Evolutionary conservation across 108 stramenopile genomes (phyloP), one percentile per base, ranked within the genome.

Genomic region (Conticribra weissflogii): DNA sequence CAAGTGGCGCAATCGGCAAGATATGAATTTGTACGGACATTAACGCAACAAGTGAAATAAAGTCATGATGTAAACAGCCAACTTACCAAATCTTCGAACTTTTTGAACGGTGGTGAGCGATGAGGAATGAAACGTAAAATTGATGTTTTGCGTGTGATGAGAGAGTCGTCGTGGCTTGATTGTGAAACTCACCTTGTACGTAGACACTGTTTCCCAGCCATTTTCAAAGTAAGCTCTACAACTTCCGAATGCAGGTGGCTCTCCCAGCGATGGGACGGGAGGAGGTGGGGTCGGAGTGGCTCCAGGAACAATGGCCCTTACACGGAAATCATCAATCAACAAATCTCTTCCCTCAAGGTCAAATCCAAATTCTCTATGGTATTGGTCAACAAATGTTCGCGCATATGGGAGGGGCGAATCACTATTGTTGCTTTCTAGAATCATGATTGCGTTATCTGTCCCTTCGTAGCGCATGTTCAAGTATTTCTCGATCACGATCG

Each of bases 401-500:
- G 79, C 91, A 63, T 88, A 89, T 31, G 88, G 83, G 5, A 84
- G 52, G 53, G 65, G 3, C 15, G 21, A 23, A 29, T 64, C 54
- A 28, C 41, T 49, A 56, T 52, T 60, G 23, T 22, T 46, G 14
- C 32, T 33, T 50, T 74, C 70, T 31, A 31, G 64, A 23, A 94
- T 91, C 97, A 98, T 97, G 51, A 96, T 87, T 19, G 97, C 93
- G 57, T 89, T 98, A 63, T 99, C 98, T 0, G 98, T 98, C 25
- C 98, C 98, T 59, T 92, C 70, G 71, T 95, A 99, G 3, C 98
- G 85, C 75, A 98, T 84, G 70, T 99, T 96, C 63, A 93, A 67
- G 58, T 84, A 96, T 41, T 84, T 85, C 61, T 91, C 87, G 29
- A 87, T 82, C 1, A 85, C 72, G 30, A 95, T 87, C 12, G 63